These are phyloP conservation scores for Protomyces inundatus DNA, from an alignment of 1,139 yeast species.

Conservation along the genomic window DNA sequence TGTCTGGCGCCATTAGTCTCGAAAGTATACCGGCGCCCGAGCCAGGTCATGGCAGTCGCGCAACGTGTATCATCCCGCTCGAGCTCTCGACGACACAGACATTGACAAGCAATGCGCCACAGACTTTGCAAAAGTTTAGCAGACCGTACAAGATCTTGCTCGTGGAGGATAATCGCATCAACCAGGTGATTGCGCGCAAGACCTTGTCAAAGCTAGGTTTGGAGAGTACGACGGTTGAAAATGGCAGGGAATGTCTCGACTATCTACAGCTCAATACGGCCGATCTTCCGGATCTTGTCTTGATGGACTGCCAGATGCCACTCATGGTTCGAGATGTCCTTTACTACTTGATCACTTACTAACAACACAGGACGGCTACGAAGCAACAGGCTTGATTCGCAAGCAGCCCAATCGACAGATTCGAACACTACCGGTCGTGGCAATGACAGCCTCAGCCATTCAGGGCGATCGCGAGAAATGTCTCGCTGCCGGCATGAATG, in stretches of 20 bases:
- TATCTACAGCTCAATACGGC: conserved; percentile 30
- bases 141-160: conserved; percentile 35
- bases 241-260: conserved; percentile 32
- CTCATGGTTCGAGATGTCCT: conserved; percentile 42
- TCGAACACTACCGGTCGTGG: conserved; percentile 42
- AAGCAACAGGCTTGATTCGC: conserved; percentile 39
- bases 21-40: conserved; percentile 17
- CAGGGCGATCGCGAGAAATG: conserved; percentile 52
- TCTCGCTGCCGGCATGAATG: conserved; percentile 52
- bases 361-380: conserved; percentile 40
- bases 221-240: conserved; percentile 48
- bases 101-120: not conserved
- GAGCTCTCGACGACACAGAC: conserved; percentile 3
- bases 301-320: conserved; percentile 58
- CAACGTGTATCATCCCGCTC: conserved; percentile 23
- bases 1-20: conserved; percentile 47
- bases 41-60: conserved; percentile 18
- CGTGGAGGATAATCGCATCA: conserved; percentile 53
- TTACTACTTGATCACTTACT: not conserved
- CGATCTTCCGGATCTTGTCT: conserved; percentile 46
- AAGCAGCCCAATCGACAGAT: conserved; percentile 16
- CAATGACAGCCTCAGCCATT: conserved; percentile 57
- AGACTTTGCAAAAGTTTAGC: not conserved
- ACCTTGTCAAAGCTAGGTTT: conserved; percentile 53
- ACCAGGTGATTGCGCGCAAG: conserved; percentile 50